Percentiles rank a stretch among this genome's conserved stretches.
Conservation (phyloP, 2,329 filamentous ascomycete species). For the Sclerotinia borealis region DNA sequence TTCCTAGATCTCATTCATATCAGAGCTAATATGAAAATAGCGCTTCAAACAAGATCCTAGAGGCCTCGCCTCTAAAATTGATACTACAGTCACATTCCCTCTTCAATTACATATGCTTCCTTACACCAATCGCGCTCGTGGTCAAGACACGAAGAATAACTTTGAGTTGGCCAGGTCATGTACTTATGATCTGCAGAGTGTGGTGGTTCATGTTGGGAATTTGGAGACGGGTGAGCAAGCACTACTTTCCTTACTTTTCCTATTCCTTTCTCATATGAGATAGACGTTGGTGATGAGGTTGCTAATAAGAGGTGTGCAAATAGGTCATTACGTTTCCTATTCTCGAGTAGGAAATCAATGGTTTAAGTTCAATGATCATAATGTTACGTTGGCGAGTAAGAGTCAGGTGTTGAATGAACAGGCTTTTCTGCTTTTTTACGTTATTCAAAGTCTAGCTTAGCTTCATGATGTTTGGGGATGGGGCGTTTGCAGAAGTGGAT, state of each 20-base stretch:
- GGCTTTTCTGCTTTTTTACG: slow-evolving; percentile 88
- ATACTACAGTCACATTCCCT: slow-evolving; percentile 80
- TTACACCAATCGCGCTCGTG: slow-evolving; percentile 66
- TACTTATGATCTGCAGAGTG: slow-evolving; percentile 80
- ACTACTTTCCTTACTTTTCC: not conserved
- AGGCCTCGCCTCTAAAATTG: slow-evolving; percentile 77
- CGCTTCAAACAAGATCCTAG: slow-evolving; percentile 69
- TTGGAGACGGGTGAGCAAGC: slow-evolving; percentile 62
- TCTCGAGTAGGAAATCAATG: slow-evolving; percentile 48
- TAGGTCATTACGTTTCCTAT: not conserved
- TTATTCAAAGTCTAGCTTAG: slow-evolving; percentile 55
- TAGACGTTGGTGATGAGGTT: slow-evolving; percentile 36
- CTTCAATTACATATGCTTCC: slow-evolving; percentile 84
- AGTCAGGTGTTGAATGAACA: slow-evolving; percentile 80
- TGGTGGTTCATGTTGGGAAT: slow-evolving; percentile 89
- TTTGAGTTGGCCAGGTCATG: slow-evolving; percentile 58
- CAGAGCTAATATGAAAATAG: slow-evolving; percentile 32
- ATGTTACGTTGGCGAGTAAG: slow-evolving; percentile 76
- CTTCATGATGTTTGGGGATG: not conserved
- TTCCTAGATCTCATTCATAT: not conserved
- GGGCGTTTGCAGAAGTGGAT: not conserved
- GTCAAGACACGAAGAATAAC: slow-evolving; percentile 43
- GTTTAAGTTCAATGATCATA: slow-evolving; percentile 95
- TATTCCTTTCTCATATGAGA: not conserved
- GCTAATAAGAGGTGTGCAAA: slow-evolving; percentile 54